Conservation (phyloP, 768 basidiomycete species). For the Boletus patriciae region DNA sequence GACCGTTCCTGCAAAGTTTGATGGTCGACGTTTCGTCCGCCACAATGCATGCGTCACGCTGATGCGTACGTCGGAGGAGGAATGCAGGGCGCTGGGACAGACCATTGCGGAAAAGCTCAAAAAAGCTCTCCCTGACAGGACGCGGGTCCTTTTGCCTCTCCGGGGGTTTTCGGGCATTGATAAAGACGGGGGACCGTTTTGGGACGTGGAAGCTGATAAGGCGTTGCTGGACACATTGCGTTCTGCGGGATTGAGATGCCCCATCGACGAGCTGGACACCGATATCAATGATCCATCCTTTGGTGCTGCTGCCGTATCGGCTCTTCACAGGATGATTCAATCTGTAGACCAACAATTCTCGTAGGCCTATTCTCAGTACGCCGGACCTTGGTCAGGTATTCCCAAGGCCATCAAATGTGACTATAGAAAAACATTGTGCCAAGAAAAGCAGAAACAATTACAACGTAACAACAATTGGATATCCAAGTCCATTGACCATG, state of each 20-base stretch:
- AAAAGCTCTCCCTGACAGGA: constrained; percentile 13
- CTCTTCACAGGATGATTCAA: constrained; percentile 22
- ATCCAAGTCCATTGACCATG: constrained; percentile 57
- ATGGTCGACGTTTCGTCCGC: constrained; percentile 14
- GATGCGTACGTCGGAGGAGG: constrained; percentile 32
- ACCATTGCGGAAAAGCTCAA: constrained; percentile 23
- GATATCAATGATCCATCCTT: constrained; percentile 30
- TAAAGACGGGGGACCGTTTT: constrained; percentile 22
- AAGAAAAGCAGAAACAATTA: constrained; percentile 36
- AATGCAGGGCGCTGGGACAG: constrained; percentile 24
- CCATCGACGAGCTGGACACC: constrained; percentile 23
- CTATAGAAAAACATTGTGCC: constrained; percentile 11
- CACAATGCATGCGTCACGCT: constrained; percentile 32
- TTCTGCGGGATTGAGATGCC: constrained; percentile 15
- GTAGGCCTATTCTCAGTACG: neutral
- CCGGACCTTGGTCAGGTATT: neutral
- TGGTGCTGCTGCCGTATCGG: constrained; percentile 11
- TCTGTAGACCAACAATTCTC: constrained; percentile 1
- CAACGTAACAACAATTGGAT: constrained; percentile 51
- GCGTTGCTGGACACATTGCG: constrained; percentile 20
- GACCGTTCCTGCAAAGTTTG: constrained; percentile 26
- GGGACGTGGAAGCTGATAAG: constrained; percentile 25
- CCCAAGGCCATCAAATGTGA: constrained; percentile 11
- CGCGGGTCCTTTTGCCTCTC: constrained; percentile 26
- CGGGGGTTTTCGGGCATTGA: constrained; percentile 30